Conservation (phyloP, 768 basidiomycete species). For the Suillus luteus region DNA sequence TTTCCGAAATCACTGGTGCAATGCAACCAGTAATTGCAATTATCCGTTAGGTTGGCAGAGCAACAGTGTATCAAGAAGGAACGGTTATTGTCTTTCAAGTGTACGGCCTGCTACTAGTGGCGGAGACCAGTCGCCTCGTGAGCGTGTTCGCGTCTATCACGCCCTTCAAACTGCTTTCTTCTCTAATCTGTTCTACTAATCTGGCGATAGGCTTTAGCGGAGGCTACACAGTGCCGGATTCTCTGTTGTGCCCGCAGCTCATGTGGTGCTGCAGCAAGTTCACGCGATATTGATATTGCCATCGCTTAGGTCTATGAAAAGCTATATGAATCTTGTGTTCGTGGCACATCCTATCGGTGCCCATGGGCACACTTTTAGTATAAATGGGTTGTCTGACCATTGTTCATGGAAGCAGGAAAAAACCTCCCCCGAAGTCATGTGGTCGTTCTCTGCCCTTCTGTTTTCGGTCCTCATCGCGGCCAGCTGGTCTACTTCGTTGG, state of each 20-base stretch:
- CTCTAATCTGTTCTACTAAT: not conserved
- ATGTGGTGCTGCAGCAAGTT: not conserved
- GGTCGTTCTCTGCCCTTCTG: constrained; percentile 12
- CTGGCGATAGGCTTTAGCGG: not conserved
- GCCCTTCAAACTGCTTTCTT: not conserved
- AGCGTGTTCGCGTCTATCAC: not conserved
- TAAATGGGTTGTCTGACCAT: not conserved
- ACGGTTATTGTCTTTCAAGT: not conserved
- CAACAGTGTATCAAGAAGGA: not conserved
- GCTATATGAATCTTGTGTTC: not conserved
- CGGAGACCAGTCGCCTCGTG: not conserved
- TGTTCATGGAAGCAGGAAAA: not conserved
- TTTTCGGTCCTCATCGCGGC: constrained; percentile 13
- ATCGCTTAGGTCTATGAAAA: not conserved
- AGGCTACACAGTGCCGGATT: not conserved
- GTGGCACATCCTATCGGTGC: not conserved
- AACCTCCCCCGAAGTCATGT: constrained; percentile 15
- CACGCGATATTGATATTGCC: not conserved
- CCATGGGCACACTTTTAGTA: not conserved
- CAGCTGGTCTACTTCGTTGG: constrained; percentile 11
- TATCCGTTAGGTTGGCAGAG: not conserved
- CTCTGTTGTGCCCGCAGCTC: no score
- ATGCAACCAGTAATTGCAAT: not conserved
- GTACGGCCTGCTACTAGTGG: no score
- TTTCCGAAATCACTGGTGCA: no score